Percentiles rank a stretch among this genome's conserved stretches.
These are phyloP conservation scores for Helenozyma rhizophorensis DNA, from an alignment of 805 yeast species.

Conservation along the genomic window DNA sequence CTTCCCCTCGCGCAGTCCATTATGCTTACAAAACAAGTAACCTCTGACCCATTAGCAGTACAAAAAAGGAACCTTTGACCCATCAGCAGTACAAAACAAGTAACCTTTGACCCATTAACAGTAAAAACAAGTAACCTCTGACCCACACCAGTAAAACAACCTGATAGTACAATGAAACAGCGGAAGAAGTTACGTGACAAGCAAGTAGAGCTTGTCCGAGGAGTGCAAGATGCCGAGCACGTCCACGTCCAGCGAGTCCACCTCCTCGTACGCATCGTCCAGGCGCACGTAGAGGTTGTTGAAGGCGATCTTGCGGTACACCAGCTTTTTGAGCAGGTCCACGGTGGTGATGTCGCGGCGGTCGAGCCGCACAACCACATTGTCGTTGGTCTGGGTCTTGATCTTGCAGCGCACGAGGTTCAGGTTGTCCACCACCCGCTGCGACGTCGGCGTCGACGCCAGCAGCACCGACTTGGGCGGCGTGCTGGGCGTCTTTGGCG, in stretches of 20 bases:
- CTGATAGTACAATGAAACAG: too few relatives aligned
- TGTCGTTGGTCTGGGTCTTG: slow-evolving; percentile 22
- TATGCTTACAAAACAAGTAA: too few relatives aligned
- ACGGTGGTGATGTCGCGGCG: slow-evolving; percentile 16
- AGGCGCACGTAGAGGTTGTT: slow-evolving; percentile 24
- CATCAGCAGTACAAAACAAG: too few relatives aligned
- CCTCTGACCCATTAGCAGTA: too few relatives aligned
- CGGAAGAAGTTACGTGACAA: slow-evolving; percentile 10
- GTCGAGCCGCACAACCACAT: slow-evolving; percentile 20
- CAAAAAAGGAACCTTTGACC: too few relatives aligned
- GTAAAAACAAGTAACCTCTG: too few relatives aligned
- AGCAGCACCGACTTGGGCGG: not conserved
- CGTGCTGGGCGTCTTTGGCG: slow-evolving; percentile 1
- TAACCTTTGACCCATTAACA: too few relatives aligned
- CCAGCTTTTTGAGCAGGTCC: slow-evolving; percentile 22
- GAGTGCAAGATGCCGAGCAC: slow-evolving; percentile 15
- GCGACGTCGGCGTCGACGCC: slow-evolving; percentile 1
- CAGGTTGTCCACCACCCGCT: not conserved
- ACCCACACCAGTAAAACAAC: too few relatives aligned
- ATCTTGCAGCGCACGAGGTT: slow-evolving; percentile 23
- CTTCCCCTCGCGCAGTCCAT: too few relatives aligned
- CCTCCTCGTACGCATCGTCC: slow-evolving; percentile 20
- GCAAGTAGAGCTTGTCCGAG: slow-evolving; percentile 20
- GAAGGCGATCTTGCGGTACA: slow-evolving; percentile 23
- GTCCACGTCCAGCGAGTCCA: slow-evolving; percentile 23